These are phyloP conservation scores for Tothia fuscella DNA, from an alignment of 2,329 filamentous ascomycete species.

Conservation along the genomic window DNA sequence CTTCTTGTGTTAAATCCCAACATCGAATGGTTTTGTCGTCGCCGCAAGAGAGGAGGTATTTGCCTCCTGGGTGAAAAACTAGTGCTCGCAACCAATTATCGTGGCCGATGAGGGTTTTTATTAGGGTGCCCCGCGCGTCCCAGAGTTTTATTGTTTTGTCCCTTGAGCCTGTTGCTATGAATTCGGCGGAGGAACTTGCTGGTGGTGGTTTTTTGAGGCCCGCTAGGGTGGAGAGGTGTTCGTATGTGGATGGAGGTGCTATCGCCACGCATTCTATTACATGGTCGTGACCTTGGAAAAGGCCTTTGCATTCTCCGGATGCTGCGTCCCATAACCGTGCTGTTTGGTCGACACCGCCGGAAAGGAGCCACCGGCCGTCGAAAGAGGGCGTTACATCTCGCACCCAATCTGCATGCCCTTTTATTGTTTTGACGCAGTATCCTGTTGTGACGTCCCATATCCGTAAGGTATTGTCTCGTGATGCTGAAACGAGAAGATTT, in stretches of 20 bases:
- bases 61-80: slow-evolving; percentile 83
- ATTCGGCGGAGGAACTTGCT: slow-evolving; percentile 65
- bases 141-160: slow-evolving; percentile 88
- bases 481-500: slow-evolving; percentile 77
- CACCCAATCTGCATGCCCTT: slow-evolving; percentile 84
- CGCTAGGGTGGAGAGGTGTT: slow-evolving; percentile 63
- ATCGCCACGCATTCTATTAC: slow-evolving; percentile 76
- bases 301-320: slow-evolving; percentile 61
- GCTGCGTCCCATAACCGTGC: slow-evolving; percentile 77
- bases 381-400: slow-evolving; percentile 71
- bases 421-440: slow-evolving; percentile 82
- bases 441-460: slow-evolving; percentile 93
- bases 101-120: slow-evolving; percentile 76
- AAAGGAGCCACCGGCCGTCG: slow-evolving; percentile 74
- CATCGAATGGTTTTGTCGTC: slow-evolving; percentile 90
- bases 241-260: slow-evolving; percentile 67
- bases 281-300: slow-evolving; percentile 78
- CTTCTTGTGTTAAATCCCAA: slow-evolving; percentile 87
- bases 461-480: slow-evolving; percentile 69
- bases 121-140: slow-evolving; percentile 71
- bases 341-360: slow-evolving; percentile 71
- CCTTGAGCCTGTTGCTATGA: slow-evolving; percentile 75
- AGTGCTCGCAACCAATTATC: slow-evolving; percentile 88
- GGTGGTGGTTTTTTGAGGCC: slow-evolving; percentile 74
- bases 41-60: slow-evolving; percentile 72